Evolutionary conservation across 768 basidiomycete species (phyloP), one percentile per base, ranked within the genome.

Genomic region (Jaapia argillacea): DNA sequence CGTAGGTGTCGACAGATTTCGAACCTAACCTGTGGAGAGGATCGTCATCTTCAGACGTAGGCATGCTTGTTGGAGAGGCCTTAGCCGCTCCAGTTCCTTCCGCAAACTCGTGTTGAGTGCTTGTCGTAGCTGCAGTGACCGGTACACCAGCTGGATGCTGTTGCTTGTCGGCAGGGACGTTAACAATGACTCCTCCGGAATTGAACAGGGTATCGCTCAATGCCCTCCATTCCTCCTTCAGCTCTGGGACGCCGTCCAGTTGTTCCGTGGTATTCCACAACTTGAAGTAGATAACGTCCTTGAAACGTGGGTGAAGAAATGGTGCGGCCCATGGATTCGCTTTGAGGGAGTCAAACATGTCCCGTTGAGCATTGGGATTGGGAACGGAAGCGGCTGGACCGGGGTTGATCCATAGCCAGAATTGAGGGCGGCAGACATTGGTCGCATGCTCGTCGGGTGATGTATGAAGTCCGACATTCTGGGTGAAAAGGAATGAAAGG

Each of bases 211-310:
- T 79, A 18, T 76, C 74, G 48, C 74, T 68, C 54, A 85, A 73
- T 16, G 70, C 69, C 43, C 94, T 71, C 94, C 94, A 99, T 57
- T 93, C 88, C 40, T 88, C 77, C 53, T 79, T 81, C 36, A 98
- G 67, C 60, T 99, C 94, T 0, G 86, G 81, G 2, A 94, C 70
- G 26, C 85, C 85, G 53, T 98, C 94, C 39, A 98, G 69, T 55
- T 97, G 93, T 53, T 94, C 93, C 1, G 93, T 97, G 24, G 94
- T 97, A 59, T 98, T 98, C 94, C 94, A 99, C 51, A 97, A 71
- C 59, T 85, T 90, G 71, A 99, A 99, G 59, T 87, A 80, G 58
- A 99, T 84, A 35, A 90, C 77, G 48, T 91, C 86, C 54, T 83
- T 79, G 70, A 98, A 98, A 37, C 91, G 75, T 7, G 79, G 82